A percentile compares a stretch with the other conserved stretches of the same genome.
Conservation (phyloP, 805 yeast species). For the Candida sithepensis region DNA sequence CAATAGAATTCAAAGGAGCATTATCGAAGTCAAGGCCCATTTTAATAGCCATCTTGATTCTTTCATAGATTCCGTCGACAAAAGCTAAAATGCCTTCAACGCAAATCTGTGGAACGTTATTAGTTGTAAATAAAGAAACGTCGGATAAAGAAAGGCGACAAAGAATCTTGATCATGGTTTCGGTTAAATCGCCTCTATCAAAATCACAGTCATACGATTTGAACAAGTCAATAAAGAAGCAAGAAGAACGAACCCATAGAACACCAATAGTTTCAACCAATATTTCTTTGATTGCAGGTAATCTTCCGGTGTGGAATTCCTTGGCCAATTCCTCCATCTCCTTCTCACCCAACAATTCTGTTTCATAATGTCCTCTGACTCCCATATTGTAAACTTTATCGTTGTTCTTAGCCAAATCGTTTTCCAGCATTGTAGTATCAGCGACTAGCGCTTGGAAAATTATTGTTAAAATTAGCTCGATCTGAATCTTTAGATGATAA, state of each 20-base stretch:
- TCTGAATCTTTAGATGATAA: slow-evolving; percentile 66
- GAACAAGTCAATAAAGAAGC: slow-evolving; percentile 71
- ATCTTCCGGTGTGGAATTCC: slow-evolving; percentile 44
- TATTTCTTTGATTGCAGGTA: slow-evolving; percentile 63
- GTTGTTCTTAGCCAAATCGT: slow-evolving; percentile 24
- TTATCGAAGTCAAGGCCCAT: slow-evolving; percentile 20
- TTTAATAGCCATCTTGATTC: slow-evolving; percentile 36
- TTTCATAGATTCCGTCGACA: slow-evolving; percentile 56
- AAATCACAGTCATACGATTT: slow-evolving; percentile 88
- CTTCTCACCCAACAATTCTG: slow-evolving; percentile 23
- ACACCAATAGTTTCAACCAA: slow-evolving; percentile 81
- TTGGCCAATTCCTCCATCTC: slow-evolving; percentile 26
- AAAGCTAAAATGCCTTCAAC: slow-evolving; percentile 80
- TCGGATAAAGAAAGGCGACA: slow-evolving; percentile 83
- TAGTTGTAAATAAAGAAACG: slow-evolving; percentile 73
- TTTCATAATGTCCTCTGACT: slow-evolving; percentile 22
- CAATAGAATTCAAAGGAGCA: slow-evolving; percentile 28
- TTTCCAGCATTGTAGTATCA: slow-evolving; percentile 22
- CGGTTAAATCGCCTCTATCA: slow-evolving; percentile 75
- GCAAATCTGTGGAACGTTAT: slow-evolving; percentile 89
- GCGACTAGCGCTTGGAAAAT: slow-evolving; percentile 46
- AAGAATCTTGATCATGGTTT: slow-evolving; percentile 62
- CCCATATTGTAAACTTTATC: slow-evolving; percentile 30
- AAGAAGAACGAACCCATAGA: slow-evolving; percentile 76
- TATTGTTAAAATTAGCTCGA: slow-evolving; percentile 66